Evolutionary conservation across 164 flowering plant species (phyloP).

Genomic region (Nymphaea thermarum): DNA sequence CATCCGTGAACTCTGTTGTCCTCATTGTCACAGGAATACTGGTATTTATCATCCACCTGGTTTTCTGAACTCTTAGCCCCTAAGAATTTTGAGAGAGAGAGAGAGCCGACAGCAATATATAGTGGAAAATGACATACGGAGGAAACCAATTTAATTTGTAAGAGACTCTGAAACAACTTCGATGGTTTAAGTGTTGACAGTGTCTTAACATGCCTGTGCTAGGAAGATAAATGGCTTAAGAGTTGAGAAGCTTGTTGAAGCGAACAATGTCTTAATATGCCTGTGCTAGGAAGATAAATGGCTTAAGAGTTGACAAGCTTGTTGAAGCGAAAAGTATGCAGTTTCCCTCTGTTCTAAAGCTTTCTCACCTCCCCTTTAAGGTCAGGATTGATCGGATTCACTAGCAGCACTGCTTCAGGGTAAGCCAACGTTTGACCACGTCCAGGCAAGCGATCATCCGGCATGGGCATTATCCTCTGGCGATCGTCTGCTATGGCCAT

Average conservation of each 20-base stretch:
- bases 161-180: not conserved
- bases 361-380: conserved; percentile 76
- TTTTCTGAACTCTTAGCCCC: not conserved
- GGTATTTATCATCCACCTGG: conserved; percentile 96
- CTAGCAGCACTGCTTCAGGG: conserved; percentile 76
- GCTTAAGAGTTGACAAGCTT: too few relatives aligned
- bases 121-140: too few relatives aligned
- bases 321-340: too few relatives aligned
- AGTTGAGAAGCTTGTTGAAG: too few relatives aligned
- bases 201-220: not conserved
- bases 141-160: not conserved
- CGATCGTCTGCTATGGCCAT: conserved; percentile 84
- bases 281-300: not conserved
- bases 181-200: not conserved
- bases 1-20: conserved; percentile 78
- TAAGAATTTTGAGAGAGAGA: too few relatives aligned
- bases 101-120: too few relatives aligned
- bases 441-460: conserved; percentile 64
- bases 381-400: conserved; percentile 45
- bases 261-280: too few relatives aligned
- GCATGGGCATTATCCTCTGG: conserved; percentile 74
- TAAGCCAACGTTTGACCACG: conserved; percentile 65
- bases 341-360: too few relatives aligned
- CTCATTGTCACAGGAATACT: conserved; percentile 64
- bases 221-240: too few relatives aligned